Percentiles rank a stretch among this genome's conserved stretches.
Conservation (phyloP, 768 basidiomycete species). For the Tulasnella sp. region DNA sequence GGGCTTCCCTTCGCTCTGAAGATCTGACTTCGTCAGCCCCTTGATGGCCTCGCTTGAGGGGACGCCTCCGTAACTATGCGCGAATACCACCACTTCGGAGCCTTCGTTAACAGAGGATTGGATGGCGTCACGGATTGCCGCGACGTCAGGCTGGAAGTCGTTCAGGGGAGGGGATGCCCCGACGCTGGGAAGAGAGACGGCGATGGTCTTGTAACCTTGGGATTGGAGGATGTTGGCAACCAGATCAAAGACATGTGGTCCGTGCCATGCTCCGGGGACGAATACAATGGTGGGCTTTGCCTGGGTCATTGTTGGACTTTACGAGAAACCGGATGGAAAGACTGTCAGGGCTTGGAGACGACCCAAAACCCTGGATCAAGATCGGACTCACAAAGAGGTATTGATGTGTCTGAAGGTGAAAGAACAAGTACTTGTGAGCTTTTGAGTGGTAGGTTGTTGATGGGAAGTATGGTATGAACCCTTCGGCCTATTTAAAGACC, state of each 20-base stretch:
- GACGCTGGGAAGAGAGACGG: not conserved
- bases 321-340: not conserved
- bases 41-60: not conserved
- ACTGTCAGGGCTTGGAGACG: not conserved
- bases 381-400: not conserved
- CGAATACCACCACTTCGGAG: not conserved
- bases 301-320: not conserved
- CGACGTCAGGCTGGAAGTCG: not conserved
- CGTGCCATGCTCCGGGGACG: not conserved
- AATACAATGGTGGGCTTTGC: not conserved
- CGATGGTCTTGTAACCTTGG: not conserved
- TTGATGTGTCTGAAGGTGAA: not conserved
- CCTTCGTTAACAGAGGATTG: not conserved
- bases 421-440: not conserved
- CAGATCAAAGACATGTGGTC: not conserved
- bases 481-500: not conserved
- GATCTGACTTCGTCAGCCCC: not conserved
- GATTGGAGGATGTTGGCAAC: not conserved
- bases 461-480: not conserved
- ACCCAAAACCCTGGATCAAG: not conserved
- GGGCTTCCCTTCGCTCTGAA: not conserved
- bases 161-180: not conserved
- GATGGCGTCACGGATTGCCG: not conserved
- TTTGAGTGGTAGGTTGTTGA: not conserved
- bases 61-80: not conserved